Evolutionary conservation across 495 filamentous ascomycete genomes (phyloP).

Genomic region (Lasiosphaeria miniovina): DNA sequence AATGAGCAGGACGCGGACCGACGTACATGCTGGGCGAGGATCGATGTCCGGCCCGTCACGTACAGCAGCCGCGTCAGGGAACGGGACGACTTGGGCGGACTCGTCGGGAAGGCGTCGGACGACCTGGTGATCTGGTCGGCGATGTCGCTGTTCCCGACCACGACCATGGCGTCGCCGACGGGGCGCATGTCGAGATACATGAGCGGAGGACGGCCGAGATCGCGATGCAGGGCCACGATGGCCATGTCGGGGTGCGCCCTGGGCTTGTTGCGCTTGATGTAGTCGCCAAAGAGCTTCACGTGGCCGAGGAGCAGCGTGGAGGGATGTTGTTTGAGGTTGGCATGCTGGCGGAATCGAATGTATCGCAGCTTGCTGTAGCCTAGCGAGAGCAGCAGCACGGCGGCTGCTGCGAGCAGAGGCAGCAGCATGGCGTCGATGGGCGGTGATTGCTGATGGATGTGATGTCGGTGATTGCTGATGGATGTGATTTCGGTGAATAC

Average conservation of each 20-base stretch:
- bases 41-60: not conserved
- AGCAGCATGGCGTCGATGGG: too few relatives aligned
- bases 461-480: too few relatives aligned
- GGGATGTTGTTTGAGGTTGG: too few relatives aligned
- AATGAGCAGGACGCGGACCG: not conserved
- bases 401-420: too few relatives aligned
- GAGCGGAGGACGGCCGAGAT: slow-evolving; percentile 11
- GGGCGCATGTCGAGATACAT: slow-evolving; percentile 33
- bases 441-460: too few relatives aligned
- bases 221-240: not conserved
- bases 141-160: slow-evolving; percentile 39
- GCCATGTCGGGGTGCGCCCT: slow-evolving; percentile 4
- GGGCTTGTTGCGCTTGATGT: too few relatives aligned
- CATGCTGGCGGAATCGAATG: too few relatives aligned
- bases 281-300: too few relatives aligned
- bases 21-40: not conserved
- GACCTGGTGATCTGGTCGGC: slow-evolving; percentile 36
- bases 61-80: not conserved
- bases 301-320: too few relatives aligned
- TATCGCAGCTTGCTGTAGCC: too few relatives aligned
- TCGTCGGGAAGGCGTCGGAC: slow-evolving; percentile 34
- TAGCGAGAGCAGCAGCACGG: too few relatives aligned
- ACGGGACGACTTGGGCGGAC: slow-evolving; percentile 29
- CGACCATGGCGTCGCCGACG: slow-evolving; percentile 19
- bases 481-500: too few relatives aligned